Conservation (phyloP, 768 basidiomycete species). For the Hebeloma cylindrosporum region DNA sequence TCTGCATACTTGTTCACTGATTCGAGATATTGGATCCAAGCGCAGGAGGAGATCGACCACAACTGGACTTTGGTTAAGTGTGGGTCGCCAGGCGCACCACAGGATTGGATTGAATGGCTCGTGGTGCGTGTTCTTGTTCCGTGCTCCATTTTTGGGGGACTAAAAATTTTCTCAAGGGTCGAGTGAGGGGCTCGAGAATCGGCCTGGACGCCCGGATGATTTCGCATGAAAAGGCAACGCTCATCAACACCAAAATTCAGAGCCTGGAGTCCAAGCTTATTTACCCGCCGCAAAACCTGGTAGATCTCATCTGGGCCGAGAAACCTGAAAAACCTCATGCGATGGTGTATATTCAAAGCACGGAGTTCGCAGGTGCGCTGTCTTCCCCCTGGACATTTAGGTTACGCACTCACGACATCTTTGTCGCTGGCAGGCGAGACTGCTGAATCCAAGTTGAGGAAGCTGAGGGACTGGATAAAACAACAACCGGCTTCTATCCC, state of each 20-base stretch:
- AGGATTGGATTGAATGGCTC: constrained; percentile 82
- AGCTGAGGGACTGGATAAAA: constrained; percentile 70
- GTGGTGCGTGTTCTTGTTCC: constrained; percentile 42
- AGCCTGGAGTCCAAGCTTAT: constrained; percentile 62
- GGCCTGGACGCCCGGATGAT: constrained; percentile 88
- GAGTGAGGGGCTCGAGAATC: constrained; percentile 51
- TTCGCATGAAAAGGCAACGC: constrained; percentile 66
- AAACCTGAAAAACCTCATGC: constrained; percentile 70
- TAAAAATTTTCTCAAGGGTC: constrained; percentile 24
- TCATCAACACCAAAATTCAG: constrained; percentile 56
- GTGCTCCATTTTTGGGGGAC: neutral
- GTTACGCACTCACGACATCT: neutral
- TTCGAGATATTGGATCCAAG: constrained; percentile 84
- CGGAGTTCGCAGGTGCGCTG: constrained; percentile 63
- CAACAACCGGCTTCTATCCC: constrained; percentile 57
- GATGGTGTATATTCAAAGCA: constrained; percentile 63
- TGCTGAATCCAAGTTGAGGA: constrained; percentile 66
- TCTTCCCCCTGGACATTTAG: neutral
- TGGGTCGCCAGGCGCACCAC: constrained; percentile 52
- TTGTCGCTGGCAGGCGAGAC: constrained; percentile 51
- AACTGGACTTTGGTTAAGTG: constrained; percentile 73
- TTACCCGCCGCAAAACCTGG: constrained; percentile 80
- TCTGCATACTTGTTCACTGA: constrained; percentile 77
- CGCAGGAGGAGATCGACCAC: constrained; percentile 62
- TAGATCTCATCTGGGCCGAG: constrained; percentile 80